phyloP scores from a whole-genome alignment of 2,329 filamentous ascomycete genomes.

The Graphiopsis chlorocephala region DNA sequence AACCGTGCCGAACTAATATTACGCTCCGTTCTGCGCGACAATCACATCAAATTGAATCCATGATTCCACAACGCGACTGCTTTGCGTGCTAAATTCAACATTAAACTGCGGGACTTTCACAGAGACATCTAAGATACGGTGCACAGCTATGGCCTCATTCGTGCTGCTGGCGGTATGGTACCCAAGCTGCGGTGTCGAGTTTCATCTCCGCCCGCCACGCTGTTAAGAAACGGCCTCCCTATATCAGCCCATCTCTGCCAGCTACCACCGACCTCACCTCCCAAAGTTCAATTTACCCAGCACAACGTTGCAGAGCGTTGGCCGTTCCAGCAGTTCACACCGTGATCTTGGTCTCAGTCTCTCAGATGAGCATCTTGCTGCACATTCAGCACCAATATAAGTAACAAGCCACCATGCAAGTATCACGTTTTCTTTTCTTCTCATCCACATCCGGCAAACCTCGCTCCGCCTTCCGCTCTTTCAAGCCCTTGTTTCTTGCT shows the following conservation, averaged over 20 bases:
- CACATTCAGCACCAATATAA: background rate
- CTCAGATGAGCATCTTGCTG: constrained; percentile 5
- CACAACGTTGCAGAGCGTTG: constrained; percentile 9
- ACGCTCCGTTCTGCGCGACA: background rate
- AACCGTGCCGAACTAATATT: background rate
- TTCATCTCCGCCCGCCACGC: constrained; percentile 11
- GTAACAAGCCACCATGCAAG: constrained; percentile 8
- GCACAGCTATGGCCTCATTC: background rate
- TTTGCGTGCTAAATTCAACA: background rate
- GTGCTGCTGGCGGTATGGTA: background rate
- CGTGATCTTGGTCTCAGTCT: constrained; percentile 12
- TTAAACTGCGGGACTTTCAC: background rate
- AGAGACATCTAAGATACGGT: background rate
- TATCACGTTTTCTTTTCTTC: background rate
- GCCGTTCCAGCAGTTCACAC: background rate
- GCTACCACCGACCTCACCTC: constrained; percentile 6
- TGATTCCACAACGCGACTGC: background rate
- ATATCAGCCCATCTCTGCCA: constrained; percentile 6
- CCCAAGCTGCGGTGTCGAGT: constrained; percentile 4
- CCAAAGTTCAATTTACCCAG: background rate
- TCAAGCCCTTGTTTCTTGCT: background rate
- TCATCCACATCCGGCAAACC: background rate
- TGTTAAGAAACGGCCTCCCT: constrained; percentile 14
- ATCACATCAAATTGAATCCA: constrained; percentile 2
- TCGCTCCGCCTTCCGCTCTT: background rate